phyloP scores from a whole-genome alignment of 345 rosid genomes.

The Citrus glauca region DNA sequence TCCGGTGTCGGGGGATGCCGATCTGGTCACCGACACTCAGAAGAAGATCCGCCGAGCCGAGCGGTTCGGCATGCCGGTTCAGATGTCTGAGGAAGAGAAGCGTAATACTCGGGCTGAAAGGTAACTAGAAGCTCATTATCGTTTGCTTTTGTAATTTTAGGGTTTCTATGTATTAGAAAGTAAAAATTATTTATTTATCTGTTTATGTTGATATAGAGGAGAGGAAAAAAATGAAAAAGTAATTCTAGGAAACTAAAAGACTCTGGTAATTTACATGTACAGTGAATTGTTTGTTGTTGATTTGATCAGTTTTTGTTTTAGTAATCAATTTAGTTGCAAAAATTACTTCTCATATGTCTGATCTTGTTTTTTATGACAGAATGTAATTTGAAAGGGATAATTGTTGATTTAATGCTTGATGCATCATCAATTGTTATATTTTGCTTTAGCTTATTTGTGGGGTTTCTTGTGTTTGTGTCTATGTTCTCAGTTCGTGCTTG shows the following conservation, averaged over 20 bases:
- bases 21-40: constrained; percentile 46
- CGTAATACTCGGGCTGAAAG: constrained; percentile 94
- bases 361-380: not conserved
- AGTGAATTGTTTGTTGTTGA: not conserved
- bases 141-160: not conserved
- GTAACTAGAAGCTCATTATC: constrained; percentile 20
- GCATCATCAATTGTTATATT: not conserved
- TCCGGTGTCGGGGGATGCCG: constrained; percentile 28
- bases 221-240: not conserved
- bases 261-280: not conserved
- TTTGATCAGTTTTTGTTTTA: not conserved
- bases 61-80: constrained; percentile 79
- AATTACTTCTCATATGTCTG: not conserved
- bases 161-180: not conserved
- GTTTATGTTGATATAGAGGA: not conserved
- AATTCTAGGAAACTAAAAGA: not conserved
- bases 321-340: not conserved
- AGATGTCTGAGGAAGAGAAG: constrained; percentile 82
- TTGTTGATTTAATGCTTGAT: not conserved
- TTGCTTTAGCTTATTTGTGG: not conserved
- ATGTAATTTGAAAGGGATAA: not conserved
- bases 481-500: not conserved
- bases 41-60: constrained; percentile 93
- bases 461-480: not conserved
- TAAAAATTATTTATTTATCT: not conserved